Evolutionary conservation across 1,139 yeast species (phyloP).

Genomic region (Kluyveromyces sp.): DNA sequence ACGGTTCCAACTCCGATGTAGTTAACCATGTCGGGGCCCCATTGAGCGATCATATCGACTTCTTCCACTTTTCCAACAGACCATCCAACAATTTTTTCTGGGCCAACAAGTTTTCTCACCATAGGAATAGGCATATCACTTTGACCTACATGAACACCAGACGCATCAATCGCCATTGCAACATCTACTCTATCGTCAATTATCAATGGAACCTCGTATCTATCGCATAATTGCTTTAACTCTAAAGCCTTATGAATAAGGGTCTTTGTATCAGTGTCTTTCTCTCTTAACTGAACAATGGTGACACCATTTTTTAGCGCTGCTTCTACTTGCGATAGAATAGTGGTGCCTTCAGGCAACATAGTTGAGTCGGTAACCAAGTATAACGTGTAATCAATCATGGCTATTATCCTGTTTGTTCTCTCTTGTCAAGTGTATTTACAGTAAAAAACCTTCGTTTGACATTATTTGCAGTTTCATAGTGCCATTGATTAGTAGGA

Average conservation of each 20-base stretch:
- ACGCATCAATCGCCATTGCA: slow-evolving; percentile 84
- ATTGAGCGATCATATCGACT: slow-evolving; percentile 45
- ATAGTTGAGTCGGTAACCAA: slow-evolving; percentile 77
- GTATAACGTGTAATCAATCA: slow-evolving; percentile 57
- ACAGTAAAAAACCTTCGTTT: background rate
- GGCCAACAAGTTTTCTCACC: slow-evolving; percentile 61
- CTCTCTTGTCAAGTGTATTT: no score
- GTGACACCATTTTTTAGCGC: slow-evolving; percentile 71
- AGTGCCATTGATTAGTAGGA: background rate
- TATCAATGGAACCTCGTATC: slow-evolving; percentile 62
- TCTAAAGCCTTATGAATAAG: slow-evolving; percentile 56
- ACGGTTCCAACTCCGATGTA: slow-evolving; percentile 86
- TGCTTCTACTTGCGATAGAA: slow-evolving; percentile 51
- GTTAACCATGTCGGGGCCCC: slow-evolving; percentile 49
- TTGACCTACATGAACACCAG: slow-evolving; percentile 92
- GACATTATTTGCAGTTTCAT: background rate
- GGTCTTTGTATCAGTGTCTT: slow-evolving; percentile 57
- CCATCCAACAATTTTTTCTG: slow-evolving; percentile 71
- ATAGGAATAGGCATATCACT: slow-evolving; percentile 69
- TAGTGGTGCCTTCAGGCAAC: slow-evolving; percentile 57
- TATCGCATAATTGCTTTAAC: slow-evolving; percentile 55
- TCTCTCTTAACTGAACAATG: slow-evolving; percentile 78
- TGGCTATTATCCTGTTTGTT: no score
- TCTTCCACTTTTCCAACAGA: slow-evolving; percentile 59
- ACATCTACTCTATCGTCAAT: slow-evolving; percentile 87